These are phyloP conservation scores for Syzygium jambos DNA, from an alignment of 345 rosid species.

Conservation along the genomic window DNA sequence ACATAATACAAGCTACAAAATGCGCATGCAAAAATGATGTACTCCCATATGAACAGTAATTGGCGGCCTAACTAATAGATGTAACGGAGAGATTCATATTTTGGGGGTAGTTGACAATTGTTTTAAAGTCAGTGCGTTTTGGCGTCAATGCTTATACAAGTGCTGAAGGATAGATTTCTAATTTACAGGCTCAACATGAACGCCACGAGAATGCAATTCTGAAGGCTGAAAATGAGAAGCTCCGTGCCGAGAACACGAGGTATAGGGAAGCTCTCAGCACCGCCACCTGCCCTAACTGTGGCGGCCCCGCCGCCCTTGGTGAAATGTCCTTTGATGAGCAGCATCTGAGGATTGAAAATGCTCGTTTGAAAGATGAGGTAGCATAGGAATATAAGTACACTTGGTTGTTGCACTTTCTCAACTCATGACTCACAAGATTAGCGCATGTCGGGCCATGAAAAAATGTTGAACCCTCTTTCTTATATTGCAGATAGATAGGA, in stretches of 20 bases:
- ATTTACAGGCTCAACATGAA: constrained; percentile 71
- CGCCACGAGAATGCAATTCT: constrained; percentile 69
- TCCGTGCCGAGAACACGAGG: constrained; percentile 66
- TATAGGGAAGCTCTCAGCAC: constrained; percentile 71
- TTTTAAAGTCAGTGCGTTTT: neutral
- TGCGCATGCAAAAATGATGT: neutral
- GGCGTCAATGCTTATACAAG: neutral
- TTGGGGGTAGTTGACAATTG: neutral
- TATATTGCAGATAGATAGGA: constrained; percentile 57
- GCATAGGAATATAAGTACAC: neutral
- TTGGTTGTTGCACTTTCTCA: neutral
- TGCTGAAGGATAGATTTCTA: neutral
- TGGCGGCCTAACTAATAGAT: neutral
- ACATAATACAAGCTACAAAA: neutral
- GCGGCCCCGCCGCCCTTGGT: constrained; percentile 76
- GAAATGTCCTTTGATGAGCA: constrained; percentile 99
- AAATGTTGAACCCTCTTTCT: neutral
- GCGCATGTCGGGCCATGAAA: neutral
- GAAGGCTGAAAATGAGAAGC: constrained; percentile 84
- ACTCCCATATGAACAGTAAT: neutral
- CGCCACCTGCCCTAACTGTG: constrained; percentile 86
- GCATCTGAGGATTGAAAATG: constrained; percentile 83
- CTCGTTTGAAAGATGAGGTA: constrained; percentile 86
- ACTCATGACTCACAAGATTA: neutral
- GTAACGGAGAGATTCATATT: neutral